These are phyloP conservation scores for Sechiopsis laciniata DNA, from an alignment of 306 rosid species.

Conservation along the genomic window DNA sequence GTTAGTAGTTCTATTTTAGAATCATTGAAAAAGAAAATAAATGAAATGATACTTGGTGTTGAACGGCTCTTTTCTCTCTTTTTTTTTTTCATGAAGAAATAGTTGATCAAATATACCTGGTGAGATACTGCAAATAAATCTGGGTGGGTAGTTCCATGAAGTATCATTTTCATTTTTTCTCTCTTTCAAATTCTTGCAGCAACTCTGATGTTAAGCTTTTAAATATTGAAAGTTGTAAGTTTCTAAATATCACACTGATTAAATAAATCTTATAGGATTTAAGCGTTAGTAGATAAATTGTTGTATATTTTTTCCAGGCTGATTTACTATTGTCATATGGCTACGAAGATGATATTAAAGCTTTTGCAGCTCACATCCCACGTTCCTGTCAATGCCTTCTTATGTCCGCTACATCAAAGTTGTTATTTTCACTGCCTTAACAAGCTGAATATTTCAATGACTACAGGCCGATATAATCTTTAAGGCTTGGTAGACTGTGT, in stretches of 20 bases:
- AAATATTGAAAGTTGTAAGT: background rate
- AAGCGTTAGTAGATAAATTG: constrained; percentile 3
- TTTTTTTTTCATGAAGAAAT: background rate
- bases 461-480: background rate
- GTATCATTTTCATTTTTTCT: background rate
- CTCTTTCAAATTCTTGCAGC: background rate
- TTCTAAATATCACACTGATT: background rate
- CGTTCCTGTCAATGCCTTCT: constrained; percentile 90
- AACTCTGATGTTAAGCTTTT: background rate
- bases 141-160: background rate
- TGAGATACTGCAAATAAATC: background rate
- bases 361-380: constrained; percentile 69
- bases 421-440: constrained; percentile 25
- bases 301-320: constrained; percentile 53
- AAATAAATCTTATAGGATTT: background rate
- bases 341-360: constrained; percentile 79
- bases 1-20: background rate
- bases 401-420: constrained; percentile 97
- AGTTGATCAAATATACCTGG: background rate
- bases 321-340: constrained; percentile 92
- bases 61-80: background rate
- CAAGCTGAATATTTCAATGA: background rate
- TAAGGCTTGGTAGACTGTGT: background rate
- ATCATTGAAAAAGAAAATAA: background rate
- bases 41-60: background rate